Evolutionary conservation across 2,329 filamentous ascomycete species (phyloP).

Genomic region (Aspergillus quadrilineatus): DNA sequence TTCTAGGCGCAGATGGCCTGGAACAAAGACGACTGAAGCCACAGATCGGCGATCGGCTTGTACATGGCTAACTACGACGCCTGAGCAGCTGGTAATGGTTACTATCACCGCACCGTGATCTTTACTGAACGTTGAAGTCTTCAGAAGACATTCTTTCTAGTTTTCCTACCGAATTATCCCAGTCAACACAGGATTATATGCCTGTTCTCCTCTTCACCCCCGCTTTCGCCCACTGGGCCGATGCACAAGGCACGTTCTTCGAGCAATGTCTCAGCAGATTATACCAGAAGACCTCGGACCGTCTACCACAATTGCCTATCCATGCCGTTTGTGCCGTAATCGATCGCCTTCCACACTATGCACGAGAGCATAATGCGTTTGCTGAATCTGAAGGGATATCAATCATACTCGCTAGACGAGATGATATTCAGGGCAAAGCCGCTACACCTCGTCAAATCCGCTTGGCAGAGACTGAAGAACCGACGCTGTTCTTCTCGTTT

Average conservation of each 20-base stretch:
- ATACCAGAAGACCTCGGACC: constrained; percentile 18
- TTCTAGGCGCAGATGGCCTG: constrained; percentile 16
- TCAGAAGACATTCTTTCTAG: constrained; percentile 32
- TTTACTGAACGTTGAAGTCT: constrained; percentile 24
- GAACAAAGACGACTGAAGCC: constrained; percentile 17
- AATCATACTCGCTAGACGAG: constrained; percentile 28
- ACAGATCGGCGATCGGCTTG: constrained; percentile 24
- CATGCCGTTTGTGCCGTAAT: constrained; percentile 38
- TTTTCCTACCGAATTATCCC: constrained; percentile 18
- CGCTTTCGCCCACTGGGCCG: constrained; percentile 38
- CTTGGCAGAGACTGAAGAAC: constrained; percentile 31
- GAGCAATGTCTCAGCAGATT: constrained; percentile 30
- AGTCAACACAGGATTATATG: constrained; percentile 20
- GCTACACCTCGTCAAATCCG: constrained; percentile 29
- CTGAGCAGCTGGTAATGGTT: constrained; percentile 29
- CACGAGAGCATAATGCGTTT: neutral
- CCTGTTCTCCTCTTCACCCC: constrained; percentile 41
- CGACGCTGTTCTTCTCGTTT: constrained; percentile 33
- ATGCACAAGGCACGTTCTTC: constrained; percentile 32
- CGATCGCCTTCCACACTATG: constrained; percentile 34
- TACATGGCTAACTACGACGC: constrained; percentile 36
- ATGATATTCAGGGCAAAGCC: constrained; percentile 32
- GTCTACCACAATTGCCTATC: constrained; percentile 12
- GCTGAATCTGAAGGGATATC: constrained; percentile 37
- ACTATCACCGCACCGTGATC: neutral